Evolutionary conservation across 176 grass and related monocot species (phyloP), one percentile per base, ranked within the genome.

Genomic region (Alloteropsis semialata): DNA sequence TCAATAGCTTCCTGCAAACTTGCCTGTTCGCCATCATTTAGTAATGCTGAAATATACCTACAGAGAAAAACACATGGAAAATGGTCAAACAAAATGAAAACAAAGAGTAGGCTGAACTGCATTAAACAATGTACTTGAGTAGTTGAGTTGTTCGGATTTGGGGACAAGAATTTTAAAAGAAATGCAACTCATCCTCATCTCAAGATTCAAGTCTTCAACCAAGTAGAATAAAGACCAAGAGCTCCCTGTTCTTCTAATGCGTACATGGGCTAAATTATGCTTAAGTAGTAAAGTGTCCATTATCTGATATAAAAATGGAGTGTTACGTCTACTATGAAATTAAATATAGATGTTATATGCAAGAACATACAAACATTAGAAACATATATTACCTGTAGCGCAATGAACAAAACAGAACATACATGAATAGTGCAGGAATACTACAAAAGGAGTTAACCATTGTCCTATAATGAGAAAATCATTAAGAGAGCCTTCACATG

Each of bases 11-110:
- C 72, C 62, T 95, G 87, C 75, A 95, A 88, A 91, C 75, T 84
- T 88, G 87, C 81, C 36, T 86, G 72, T 48, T 95, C 96, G 65
- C 75, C 84, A 81, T 95, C 90, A 85, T 93, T 90, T 83, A 91
- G 55, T 56, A 94, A 87, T 68, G 96, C 96, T 81, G 96, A 95
- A 80, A 98, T 78, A 88, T 98, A 98, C 74, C 96, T 98, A 77
- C 25, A 84, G 14, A 72, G 16, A 75, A 21, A 75, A 59, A 72
- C 18, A 42, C 49, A 27, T 1, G 4, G 28, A n/a, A 77, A 78
- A 43, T 77, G 19, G 60, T 76, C 22, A 53, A 53, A 15, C 72
- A 82, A 38, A 17, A 11, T 12, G 24, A 77, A 88, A 83, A 9
- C 8, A 49, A 70, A 39, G 17, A 49, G 63, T 50, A 80, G 48